Conservation (phyloP, 129 eudicot genomes). For the Apium graveolens region DNA sequence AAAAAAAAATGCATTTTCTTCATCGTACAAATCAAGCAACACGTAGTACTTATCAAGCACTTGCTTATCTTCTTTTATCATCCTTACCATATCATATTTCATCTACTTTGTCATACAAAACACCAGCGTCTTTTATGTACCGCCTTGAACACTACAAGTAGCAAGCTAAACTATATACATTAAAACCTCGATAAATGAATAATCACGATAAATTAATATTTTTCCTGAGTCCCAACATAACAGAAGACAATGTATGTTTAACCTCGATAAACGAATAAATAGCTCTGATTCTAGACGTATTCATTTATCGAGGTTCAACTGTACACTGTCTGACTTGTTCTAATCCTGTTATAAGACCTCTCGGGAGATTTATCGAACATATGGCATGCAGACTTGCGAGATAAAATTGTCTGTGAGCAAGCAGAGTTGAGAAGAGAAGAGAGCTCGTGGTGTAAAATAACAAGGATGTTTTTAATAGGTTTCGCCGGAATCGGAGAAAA, state of each 20-base stretch:
- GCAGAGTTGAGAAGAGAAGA: neutral
- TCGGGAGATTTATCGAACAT: conserved; percentile 37
- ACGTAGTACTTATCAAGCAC: conserved; percentile 18
- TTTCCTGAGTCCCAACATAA: too few species aligned
- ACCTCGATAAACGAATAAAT: conserved; percentile 6
- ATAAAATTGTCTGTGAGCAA: conserved; percentile 20
- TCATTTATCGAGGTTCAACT: conserved; percentile 38
- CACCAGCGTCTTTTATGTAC: conserved; percentile 19
- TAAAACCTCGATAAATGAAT: conserved; percentile 13
- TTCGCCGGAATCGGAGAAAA: neutral
- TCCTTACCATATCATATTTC: conserved; percentile 14
- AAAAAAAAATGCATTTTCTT: conserved; percentile 31
- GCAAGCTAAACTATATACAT: conserved; percentile 33
- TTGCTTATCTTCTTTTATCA: conserved; percentile 31
- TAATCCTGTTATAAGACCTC: conserved; percentile 23
- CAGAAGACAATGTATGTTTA: neutral
- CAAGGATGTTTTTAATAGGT: neutral
- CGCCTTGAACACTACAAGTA: conserved; percentile 36
- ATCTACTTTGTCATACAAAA: conserved; percentile 21
- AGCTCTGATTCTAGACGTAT: neutral
- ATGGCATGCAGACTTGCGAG: conserved; percentile 17
- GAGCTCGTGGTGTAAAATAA: neutral
- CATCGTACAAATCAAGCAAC: conserved; percentile 34
- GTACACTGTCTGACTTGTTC: conserved; percentile 26
- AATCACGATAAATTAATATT: too few species aligned